phyloP scores from a whole-genome alignment of 352 stramenopile species.

The Globisporangium echinulatum region DNA sequence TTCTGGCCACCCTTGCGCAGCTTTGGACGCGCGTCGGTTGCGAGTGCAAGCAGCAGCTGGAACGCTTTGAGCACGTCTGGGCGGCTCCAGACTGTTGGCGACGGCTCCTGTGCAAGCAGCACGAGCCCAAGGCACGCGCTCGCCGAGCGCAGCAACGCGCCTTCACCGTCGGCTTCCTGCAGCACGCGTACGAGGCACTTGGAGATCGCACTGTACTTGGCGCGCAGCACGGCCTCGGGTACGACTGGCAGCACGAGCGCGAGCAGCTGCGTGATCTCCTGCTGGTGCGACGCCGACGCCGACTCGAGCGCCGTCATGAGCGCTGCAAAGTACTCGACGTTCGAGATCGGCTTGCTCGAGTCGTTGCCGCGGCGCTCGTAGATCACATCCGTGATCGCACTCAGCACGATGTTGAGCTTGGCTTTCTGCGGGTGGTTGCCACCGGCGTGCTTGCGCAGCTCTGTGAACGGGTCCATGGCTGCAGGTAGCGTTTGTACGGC shows the following conservation, averaged over 20 bases:
- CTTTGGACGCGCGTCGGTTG: conserved; percentile 77
- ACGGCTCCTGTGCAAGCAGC: conserved; percentile 71
- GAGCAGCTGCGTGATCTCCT: conserved; percentile 74
- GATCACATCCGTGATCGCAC: conserved; percentile 80
- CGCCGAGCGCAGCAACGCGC: conserved; percentile 52
- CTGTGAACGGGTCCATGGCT: conserved; percentile 65
- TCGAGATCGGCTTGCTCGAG: conserved; percentile 36
- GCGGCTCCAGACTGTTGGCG: conserved; percentile 46
- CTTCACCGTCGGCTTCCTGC: conserved; percentile 59
- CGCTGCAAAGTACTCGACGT: conserved; percentile 83
- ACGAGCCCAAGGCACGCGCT: conserved; percentile 54
- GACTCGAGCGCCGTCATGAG: conserved; percentile 85
- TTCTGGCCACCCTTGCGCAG: conserved; percentile 78
- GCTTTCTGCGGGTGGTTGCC: conserved; percentile 74
- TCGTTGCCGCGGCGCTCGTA: conserved; percentile 48
- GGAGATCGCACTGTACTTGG: conserved; percentile 71
- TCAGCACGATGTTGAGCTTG: conserved; percentile 82
- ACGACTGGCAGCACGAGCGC: conserved; percentile 68
- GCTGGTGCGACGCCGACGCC: conserved; percentile 57
- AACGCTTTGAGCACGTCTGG: conserved; percentile 72
- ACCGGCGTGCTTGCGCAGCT: conserved; percentile 76
- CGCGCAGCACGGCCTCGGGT: conserved; percentile 64
- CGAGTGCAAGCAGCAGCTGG: conserved; percentile 68
- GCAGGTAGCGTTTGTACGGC: too few relatives aligned
- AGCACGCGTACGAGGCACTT: conserved; percentile 66